Conservation (phyloP, 192 early-diverging fungal species). For the Obelidium mucronatum region DNA sequence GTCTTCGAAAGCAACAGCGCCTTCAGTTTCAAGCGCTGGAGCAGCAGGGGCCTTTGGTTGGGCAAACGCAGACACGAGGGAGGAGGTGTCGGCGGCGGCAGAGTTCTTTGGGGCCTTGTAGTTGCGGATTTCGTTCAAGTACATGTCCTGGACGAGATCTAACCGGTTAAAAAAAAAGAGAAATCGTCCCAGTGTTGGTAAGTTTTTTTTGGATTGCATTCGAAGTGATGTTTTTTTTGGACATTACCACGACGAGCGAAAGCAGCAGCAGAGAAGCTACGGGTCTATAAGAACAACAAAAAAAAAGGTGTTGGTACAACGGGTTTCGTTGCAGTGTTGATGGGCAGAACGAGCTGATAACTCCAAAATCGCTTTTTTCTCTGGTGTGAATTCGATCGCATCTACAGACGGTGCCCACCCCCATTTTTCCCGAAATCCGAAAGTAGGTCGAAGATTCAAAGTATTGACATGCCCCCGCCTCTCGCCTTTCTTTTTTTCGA, state of each 20-base stretch:
- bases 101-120: slow-evolving; percentile 53
- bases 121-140: slow-evolving; percentile 49
- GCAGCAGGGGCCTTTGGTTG: slow-evolving; percentile 50
- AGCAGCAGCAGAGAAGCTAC: slow-evolving; percentile 15
- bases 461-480: too few species aligned
- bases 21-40: slow-evolving; percentile 47
- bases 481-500: too few species aligned
- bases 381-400: too few species aligned
- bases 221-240: slow-evolving; percentile 31
- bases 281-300: too few species aligned
- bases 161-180: slow-evolving; percentile 2
- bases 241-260: slow-evolving; percentile 6
- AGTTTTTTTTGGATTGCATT: slow-evolving; percentile 41
- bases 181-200: too few species aligned
- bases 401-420: too few species aligned
- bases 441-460: too few species aligned
- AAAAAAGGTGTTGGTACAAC: too few species aligned
- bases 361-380: too few species aligned
- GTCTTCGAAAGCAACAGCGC: slow-evolving; percentile 32
- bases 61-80: slow-evolving; percentile 50
- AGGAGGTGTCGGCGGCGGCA: slow-evolving; percentile 40
- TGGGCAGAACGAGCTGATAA: too few species aligned
- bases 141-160: slow-evolving; percentile 54
- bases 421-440: too few species aligned
- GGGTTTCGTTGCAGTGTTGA: too few species aligned